Percentiles rank a stretch among this genome's conserved stretches.
Conservation (phyloP, 1,139 yeast species). For the Hansenula sp. region DNA sequence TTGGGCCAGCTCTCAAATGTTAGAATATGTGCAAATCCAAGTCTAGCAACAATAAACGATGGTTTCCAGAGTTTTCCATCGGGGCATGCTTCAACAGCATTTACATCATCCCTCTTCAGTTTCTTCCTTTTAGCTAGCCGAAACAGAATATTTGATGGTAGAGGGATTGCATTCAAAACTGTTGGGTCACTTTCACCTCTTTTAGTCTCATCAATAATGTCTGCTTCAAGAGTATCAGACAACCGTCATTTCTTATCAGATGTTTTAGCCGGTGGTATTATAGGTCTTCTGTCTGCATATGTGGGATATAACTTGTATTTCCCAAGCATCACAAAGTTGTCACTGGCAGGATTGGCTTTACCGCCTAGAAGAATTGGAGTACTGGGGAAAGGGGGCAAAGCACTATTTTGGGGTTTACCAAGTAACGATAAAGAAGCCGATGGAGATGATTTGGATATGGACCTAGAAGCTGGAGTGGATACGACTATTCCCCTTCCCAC, state of each 20-base stretch:
- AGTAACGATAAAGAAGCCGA: conserved; percentile 15
- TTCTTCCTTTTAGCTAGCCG: conserved; percentile 36
- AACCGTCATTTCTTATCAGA: conserved; percentile 45
- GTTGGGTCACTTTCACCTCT: conserved; percentile 35
- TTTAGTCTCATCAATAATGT: conserved; percentile 33
- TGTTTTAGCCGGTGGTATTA: conserved; percentile 36
- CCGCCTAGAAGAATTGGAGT: conserved; percentile 38
- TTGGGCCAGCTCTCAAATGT: conserved; percentile 29
- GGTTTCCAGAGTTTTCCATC: conserved; percentile 52
- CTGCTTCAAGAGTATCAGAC: conserved; percentile 44
- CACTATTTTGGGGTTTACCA: conserved; percentile 35
- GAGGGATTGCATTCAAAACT: conserved; percentile 36
- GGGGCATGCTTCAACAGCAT: conserved; percentile 47
- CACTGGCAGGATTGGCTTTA: conserved; percentile 38
- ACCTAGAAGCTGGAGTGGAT: not conserved
- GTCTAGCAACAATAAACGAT: conserved; percentile 33
- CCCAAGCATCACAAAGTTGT: conserved; percentile 32
- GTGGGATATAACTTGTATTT: conserved; percentile 40
- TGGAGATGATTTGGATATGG: not conserved
- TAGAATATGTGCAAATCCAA: conserved; percentile 32
- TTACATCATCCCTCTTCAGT: conserved; percentile 39
- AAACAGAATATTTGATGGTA: conserved; percentile 34
- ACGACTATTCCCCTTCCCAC: too few species aligned
- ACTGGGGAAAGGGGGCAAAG: conserved; percentile 23
- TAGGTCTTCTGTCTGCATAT: conserved; percentile 34